Evolutionary conservation across 2,329 filamentous ascomycete genomes (phyloP).

Genomic region (Colletotrichum sp.): DNA sequence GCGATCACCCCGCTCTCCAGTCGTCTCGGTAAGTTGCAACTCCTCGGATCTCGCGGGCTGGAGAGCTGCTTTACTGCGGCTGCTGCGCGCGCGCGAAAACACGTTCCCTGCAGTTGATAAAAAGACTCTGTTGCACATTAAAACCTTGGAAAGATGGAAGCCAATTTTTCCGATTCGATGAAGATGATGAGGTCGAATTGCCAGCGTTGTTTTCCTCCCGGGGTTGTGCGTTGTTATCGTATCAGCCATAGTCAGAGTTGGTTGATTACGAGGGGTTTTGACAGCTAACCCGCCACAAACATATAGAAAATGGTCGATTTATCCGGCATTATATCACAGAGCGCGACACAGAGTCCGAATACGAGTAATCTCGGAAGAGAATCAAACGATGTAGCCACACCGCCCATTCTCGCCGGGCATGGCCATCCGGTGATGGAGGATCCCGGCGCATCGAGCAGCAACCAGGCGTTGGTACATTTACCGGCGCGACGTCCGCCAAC

Average conservation of each 20-base stretch:
- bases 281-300: slow-evolving; percentile 5
- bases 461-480: slow-evolving; percentile 1
- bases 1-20: slow-evolving; percentile 17
- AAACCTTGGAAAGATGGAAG: not conserved
- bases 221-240: not conserved
- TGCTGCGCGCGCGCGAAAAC: not conserved
- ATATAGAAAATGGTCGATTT: slow-evolving; percentile 23
- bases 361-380: slow-evolving; percentile 1
- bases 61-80: not conserved
- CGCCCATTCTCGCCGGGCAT: not conserved
- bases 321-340: slow-evolving; percentile 20
- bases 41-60: not conserved
- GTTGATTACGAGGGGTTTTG: not conserved
- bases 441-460: not conserved
- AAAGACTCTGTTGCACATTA: not conserved
- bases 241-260: not conserved
- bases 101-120: not conserved
- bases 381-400: not conserved
- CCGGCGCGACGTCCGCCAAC: not conserved
- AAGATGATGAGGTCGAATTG: not conserved
- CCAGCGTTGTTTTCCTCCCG: not conserved
- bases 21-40: slow-evolving; percentile 19
- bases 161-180: not conserved
- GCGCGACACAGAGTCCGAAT: slow-evolving; percentile 1
- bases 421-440: not conserved